Base-by-base conservation (phyloP, 306 rosid genomes). In the Cucurbita argyrosperma region DNA sequence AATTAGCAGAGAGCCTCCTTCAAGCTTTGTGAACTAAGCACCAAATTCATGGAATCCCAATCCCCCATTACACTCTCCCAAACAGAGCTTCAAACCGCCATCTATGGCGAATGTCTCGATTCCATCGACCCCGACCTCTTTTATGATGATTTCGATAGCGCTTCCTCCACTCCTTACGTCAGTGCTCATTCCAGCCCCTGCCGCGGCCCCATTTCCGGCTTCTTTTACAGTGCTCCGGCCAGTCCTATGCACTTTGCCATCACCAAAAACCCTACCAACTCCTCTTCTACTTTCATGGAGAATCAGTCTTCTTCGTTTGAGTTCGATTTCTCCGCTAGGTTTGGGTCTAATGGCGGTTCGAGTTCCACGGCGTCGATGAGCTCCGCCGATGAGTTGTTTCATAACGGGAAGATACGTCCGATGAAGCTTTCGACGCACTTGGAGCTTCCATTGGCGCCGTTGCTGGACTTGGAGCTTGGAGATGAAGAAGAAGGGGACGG, bases 171-270 rank as follows among this genome's bases (percentile, higher is more conserved):
- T 1, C 96, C 96, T 10, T 90, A 88, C 80, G 90, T 90, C 40
- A 90, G 96, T 46, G 92, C 96, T 3, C 96, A 90, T 16, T 90
- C 92, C 4, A 90, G 96, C 37, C 96, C 92, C 8, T 85, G 84
- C 26, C 92, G 88, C 0, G 81, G 79, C 26, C 77, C 88, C 5
- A 51, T 71, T 4, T 14, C 80, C 4, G 86, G 86, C 4, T 90
- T 84, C 67, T 90, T 80, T 80, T 90, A 84, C 83, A 90, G 92
- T 6, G 96, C 92, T 0, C 96, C 96, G 7, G 85, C 92, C 0
- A 90, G 96, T 38, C 96, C 96, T 50, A 80, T 86, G 86, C 96
- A 90, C 80, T 90, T 88, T 26, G 83, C 88, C 6, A 79, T 88
- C 1, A 15, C 80, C 6, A 50, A 79, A 14, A 60, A 76, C 42